Evolutionary conservation across 495 filamentous ascomycete genomes (phyloP).

Genomic region (Penicilliopsis zonata): DNA sequence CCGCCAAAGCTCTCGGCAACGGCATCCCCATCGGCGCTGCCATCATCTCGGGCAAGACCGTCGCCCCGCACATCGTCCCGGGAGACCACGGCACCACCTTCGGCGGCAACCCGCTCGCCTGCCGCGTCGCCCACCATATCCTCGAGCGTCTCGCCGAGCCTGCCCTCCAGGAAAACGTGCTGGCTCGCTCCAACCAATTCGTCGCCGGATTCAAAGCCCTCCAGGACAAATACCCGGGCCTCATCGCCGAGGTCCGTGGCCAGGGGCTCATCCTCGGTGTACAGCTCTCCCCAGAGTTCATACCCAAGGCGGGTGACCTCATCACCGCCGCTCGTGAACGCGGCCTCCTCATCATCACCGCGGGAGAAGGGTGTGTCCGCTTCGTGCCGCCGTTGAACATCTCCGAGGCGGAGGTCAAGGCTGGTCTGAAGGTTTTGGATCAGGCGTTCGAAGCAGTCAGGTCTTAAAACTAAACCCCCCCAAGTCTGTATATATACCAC

Average conservation of each 20-base stretch:
- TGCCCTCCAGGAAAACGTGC: conserved; percentile 50
- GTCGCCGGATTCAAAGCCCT: conserved; percentile 48
- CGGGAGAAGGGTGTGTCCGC: conserved; percentile 75
- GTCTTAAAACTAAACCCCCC: no score
- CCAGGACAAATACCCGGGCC: conserved; percentile 51
- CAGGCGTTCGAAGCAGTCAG: conserved; percentile 58
- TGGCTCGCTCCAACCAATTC: conserved; percentile 54
- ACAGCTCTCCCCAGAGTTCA: conserved; percentile 62
- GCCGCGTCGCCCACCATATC: conserved; percentile 72
- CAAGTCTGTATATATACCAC: no score
- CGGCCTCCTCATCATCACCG: conserved; percentile 82
- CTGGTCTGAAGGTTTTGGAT: conserved; percentile 64
- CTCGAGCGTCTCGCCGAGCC: conserved; percentile 58
- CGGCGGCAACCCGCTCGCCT: conserved; percentile 86
- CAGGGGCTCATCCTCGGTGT: conserved; percentile 75
- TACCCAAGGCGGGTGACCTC: conserved; percentile 41
- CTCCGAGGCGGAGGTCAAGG: conserved; percentile 59
- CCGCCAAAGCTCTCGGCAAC: conserved; percentile 92
- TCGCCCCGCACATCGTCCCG: conserved; percentile 72
- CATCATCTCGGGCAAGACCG: conserved; percentile 59
- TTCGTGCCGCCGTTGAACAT: conserved; percentile 80
- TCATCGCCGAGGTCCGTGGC: conserved; percentile 70
- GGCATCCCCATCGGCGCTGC: conserved; percentile 91
- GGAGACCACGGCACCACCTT: conserved; percentile 98
- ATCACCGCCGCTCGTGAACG: conserved; percentile 79